These are phyloP conservation scores for Lactarius hengduanensis DNA, from an alignment of 768 basidiomycete genomes.

Conservation along the genomic window DNA sequence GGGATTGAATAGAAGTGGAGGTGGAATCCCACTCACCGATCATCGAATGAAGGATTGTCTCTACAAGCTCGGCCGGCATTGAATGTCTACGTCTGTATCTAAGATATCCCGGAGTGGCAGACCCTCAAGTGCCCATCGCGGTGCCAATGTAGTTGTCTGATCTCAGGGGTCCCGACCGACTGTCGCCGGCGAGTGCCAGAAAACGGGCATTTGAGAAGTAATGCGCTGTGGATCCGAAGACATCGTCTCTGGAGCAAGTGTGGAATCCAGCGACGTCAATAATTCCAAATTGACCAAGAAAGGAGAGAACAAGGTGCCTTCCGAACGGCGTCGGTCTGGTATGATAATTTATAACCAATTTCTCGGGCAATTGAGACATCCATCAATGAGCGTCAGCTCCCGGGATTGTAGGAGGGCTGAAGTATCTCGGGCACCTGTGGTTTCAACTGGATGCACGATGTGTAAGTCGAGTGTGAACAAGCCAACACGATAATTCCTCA, in stretches of 20 bases:
- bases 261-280: background rate
- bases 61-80: background rate
- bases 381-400: background rate
- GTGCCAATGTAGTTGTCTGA: too few species aligned
- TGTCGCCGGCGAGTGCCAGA: background rate
- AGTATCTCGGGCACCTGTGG: background rate
- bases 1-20: too few species aligned
- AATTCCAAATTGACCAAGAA: background rate
- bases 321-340: background rate
- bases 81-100: background rate
- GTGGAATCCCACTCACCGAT: background rate
- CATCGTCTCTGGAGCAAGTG: background rate
- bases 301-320: background rate
- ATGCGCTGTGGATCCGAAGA: background rate
- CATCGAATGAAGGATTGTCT: conserved; percentile 1
- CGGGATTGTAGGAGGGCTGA: background rate
- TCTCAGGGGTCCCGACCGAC: too few species aligned
- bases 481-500: background rate
- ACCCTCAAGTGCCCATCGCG: too few species aligned
- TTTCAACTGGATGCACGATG: background rate
- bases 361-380: background rate
- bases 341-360: background rate
- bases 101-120: background rate
- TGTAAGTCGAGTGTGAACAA: background rate
- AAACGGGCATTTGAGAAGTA: background rate